A percentile compares a stretch with the other conserved stretches of the same genome.
Conservation (phyloP, 2,329 filamentous ascomycete genomes). For the Beauveria sp. region DNA sequence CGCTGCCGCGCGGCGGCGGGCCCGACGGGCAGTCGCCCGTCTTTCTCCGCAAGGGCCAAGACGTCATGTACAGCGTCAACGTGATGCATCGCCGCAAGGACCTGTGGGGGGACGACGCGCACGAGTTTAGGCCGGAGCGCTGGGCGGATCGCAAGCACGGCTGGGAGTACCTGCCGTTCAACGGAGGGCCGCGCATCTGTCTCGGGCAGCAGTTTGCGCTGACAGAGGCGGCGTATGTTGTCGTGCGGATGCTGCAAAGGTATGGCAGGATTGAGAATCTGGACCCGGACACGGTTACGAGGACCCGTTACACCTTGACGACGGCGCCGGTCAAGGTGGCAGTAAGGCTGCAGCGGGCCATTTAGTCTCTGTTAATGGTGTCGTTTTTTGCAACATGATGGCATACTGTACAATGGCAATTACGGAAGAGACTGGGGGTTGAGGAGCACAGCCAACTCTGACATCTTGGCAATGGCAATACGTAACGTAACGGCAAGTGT, state of each 20-base stretch:
- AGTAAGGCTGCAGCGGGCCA: not conserved
- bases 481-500: too few species aligned
- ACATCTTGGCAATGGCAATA: not conserved
- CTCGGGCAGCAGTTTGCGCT: constrained; percentile 18
- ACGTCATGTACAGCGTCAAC: constrained; percentile 19
- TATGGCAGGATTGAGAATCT: not conserved
- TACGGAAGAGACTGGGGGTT: too few species aligned
- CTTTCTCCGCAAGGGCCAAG: constrained; percentile 21
- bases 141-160: constrained; percentile 25
- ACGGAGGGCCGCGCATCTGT: constrained; percentile 20
- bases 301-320: not conserved
- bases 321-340: not conserved
- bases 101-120: constrained; percentile 28
- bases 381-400: too few species aligned
- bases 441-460: not conserved
- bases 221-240: not conserved
- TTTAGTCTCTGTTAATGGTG: not conserved
- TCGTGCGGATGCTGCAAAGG: not conserved
- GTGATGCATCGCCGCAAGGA: constrained; percentile 25
- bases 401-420: too few species aligned
- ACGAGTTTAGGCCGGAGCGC: constrained; percentile 28
- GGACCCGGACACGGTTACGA: not conserved
- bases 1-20: constrained; percentile 29
- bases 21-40: constrained; percentile 24
- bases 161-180: constrained; percentile 24